phyloP scores from a whole-genome alignment of 257 asterid species.

The Perilla frutescens region DNA sequence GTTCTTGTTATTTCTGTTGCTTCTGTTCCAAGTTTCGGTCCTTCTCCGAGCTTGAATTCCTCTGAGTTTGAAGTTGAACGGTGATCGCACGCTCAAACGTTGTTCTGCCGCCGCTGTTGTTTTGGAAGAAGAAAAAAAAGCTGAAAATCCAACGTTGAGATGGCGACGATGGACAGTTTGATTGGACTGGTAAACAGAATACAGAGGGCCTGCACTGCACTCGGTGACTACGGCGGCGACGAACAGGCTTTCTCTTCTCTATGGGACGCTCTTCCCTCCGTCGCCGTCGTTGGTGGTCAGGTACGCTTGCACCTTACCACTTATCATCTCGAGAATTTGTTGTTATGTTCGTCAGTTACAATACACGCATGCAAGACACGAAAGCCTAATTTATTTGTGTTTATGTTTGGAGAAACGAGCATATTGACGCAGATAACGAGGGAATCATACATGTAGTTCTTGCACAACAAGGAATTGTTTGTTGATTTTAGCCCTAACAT shows the following conservation, averaged over 20 bases:
- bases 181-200: conserved; percentile 89
- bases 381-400: conserved; percentile 16
- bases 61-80: conserved; percentile 8
- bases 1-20: conserved; percentile 20
- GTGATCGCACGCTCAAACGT: conserved; percentile 16
- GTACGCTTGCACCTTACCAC: conserved; percentile 36
- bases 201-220: conserved; percentile 90
- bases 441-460: neutral
- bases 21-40: conserved; percentile 32
- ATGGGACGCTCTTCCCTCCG: conserved; percentile 94
- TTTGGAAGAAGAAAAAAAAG: conserved; percentile 26
- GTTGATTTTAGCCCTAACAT: conserved; percentile 35
- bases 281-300: conserved; percentile 98
- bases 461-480: neutral
- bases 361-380: neutral
- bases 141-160: conserved; percentile 31
- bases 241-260: conserved; percentile 80
- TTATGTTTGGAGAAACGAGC: conserved; percentile 27
- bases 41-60: conserved; percentile 18
- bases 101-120: conserved; percentile 17
- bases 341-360: neutral
- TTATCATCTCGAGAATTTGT: neutral
- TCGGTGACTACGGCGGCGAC: conserved; percentile 90
- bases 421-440: conserved; percentile 17
- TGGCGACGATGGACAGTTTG: conserved; percentile 91